Evolutionary conservation across 768 basidiomycete genomes (phyloP).

Genomic region (Cystobasidium tubakii): DNA sequence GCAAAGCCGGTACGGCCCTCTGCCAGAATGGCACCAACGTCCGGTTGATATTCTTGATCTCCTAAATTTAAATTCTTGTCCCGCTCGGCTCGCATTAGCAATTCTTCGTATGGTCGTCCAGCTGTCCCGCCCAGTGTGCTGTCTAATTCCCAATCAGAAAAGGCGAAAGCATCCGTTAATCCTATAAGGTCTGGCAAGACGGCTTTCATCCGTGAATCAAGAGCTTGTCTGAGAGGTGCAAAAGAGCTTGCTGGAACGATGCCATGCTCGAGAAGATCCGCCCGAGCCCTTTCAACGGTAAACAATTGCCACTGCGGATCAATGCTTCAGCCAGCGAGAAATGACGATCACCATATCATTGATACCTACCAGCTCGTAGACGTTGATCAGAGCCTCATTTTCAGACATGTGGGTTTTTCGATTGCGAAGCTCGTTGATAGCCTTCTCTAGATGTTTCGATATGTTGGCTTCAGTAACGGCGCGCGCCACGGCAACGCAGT

Average conservation of each 20-base stretch:
- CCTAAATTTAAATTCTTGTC: background rate
- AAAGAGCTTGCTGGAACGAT: background rate
- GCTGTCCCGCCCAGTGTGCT: background rate
- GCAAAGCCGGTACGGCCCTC: background rate
- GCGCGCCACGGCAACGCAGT: constrained; percentile 58
- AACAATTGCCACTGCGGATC: background rate
- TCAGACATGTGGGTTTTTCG: constrained; percentile 4
- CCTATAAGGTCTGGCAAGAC: constrained; percentile 64
- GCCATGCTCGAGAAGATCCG: background rate
- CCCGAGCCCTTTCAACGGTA: background rate
- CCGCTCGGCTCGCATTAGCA: background rate
- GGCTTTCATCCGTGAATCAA: background rate
- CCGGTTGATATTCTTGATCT: background rate
- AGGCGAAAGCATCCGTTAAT: constrained; percentile 67
- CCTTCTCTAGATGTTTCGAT: constrained; percentile 40
- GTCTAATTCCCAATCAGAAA: constrained; percentile 68
- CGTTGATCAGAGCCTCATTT: constrained; percentile 42
- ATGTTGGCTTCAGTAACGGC: constrained; percentile 58
- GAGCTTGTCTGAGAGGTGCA: background rate
- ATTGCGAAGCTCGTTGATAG: background rate
- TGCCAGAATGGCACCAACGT: background rate
- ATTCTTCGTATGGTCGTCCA: background rate
- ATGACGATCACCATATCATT: too few relatives aligned
- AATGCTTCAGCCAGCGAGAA: background rate
- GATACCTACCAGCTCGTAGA: constrained; percentile 9